Evolutionary conservation across 805 yeast genomes (phyloP).

Genomic region (Wickerhamiella kurtzmanii): DNA sequence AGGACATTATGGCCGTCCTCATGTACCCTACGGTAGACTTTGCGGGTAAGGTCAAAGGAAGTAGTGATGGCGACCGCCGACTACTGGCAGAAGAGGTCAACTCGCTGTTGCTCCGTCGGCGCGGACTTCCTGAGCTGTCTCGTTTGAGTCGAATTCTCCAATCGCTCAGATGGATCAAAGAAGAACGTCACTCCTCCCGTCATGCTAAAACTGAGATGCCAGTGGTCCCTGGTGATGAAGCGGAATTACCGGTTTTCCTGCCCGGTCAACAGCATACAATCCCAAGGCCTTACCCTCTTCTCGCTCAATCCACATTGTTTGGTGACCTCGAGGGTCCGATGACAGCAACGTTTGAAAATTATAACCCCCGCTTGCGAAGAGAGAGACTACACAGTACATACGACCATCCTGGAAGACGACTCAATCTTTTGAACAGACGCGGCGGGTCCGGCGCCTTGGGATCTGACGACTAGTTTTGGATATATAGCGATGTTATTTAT

Average conservation of each 20-base stretch:
- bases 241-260: too few species aligned
- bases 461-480: background rate
- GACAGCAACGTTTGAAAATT: background rate
- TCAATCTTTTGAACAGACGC: background rate
- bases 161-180: background rate
- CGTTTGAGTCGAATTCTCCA: background rate
- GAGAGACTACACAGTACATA: background rate
- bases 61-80: constrained; percentile 46
- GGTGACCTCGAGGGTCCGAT: too few species aligned
- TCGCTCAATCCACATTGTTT: too few species aligned
- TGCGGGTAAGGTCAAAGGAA: constrained; percentile 35
- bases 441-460: background rate
- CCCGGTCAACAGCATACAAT: background rate
- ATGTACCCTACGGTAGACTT: constrained; percentile 31
- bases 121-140: background rate
- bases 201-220: background rate
- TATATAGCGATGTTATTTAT: background rate
- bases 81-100: constrained; percentile 63
- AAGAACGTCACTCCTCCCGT: background rate
- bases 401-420: background rate
- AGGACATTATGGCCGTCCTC: constrained; percentile 73
- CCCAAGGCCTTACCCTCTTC: too few species aligned
- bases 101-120: constrained; percentile 36
- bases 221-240: too few species aligned
- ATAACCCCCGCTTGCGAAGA: background rate